phyloP scores from a whole-genome alignment of 164 flowering plant genomes.

The Sedum album region DNA sequence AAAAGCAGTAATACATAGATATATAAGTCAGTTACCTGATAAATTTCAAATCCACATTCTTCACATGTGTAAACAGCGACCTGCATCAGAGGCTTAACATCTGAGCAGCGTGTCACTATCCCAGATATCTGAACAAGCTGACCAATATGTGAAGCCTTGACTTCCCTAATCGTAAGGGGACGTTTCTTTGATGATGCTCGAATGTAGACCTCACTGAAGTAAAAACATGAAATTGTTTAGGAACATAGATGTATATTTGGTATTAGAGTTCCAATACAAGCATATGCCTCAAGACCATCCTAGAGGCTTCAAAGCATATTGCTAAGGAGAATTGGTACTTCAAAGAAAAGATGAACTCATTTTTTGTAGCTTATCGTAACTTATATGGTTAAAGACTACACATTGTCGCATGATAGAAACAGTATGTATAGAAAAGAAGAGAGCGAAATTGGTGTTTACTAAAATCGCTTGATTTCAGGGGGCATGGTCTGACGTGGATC shows the following conservation, averaged over 20 bases:
- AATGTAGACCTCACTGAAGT: conserved; percentile 81
- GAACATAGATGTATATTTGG: not conserved
- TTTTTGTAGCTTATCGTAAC: no score
- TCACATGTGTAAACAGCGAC: conserved; percentile 98
- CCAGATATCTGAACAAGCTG: conserved; percentile 93
- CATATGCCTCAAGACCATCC: conserved; percentile 2
- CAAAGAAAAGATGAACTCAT: not conserved
- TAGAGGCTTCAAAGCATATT: not conserved
- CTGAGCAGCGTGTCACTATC: conserved; percentile 93
- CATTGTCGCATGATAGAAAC: not conserved
- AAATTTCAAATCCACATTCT: conserved; percentile 96
- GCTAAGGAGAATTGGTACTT: not conserved
- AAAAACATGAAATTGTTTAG: not conserved
- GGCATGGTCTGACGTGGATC: conserved; percentile 85
- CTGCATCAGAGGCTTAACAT: conserved; percentile 97
- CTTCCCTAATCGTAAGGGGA: conserved; percentile 87
- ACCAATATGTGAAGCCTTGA: conserved; percentile 87
- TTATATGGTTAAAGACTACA: not conserved
- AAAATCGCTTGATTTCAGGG: conserved; percentile 79
- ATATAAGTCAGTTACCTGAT: conserved; percentile 51
- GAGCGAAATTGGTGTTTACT: conserved; percentile 38
- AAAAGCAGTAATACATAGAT: not conserved
- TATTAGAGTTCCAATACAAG: not conserved
- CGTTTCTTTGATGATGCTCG: conserved; percentile 74
- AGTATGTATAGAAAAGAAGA: not conserved